Base-by-base conservation (phyloP, 768 basidiomycete species). In the Pleurotus ostreatus region DNA sequence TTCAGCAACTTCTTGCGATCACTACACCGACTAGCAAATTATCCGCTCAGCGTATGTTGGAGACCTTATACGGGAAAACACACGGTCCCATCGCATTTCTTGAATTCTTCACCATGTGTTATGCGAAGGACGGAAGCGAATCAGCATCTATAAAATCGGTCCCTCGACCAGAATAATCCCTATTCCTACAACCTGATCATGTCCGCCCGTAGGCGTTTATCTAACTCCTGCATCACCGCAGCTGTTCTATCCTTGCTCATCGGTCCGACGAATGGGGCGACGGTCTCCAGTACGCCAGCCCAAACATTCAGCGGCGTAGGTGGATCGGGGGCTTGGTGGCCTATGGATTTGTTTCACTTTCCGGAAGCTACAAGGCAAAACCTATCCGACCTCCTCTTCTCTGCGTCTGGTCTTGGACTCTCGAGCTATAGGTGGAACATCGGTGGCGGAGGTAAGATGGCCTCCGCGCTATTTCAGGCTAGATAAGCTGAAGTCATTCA, bases 281-380 rank as follows among this genome's bases (percentile, higher is more conserved):
- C 60, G 11, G 61, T 73, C 13, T 70, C 70, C 16, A 59, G 65
- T 20, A 61, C 67, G 6, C 61, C 68, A 0, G 68, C 70, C 0
- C 75, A 76, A 55, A 71, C 70, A 0, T 71, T 77, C 57, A 62
- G 63, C 26, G 72, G 74, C 1, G 69, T 78, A 51, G 76, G 76
- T 0, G 77, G 76, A 6, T 75, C 74, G 13, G 77, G 76, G 11
- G 77, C 76, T 9, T 78, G 76, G 77, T 77, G 77, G 76, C 74
- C 74, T 13, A 68, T 69, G 46, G 77, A 78, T 56, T 61, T 78
- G 15, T 72, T 64, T 62, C 56, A 69, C 44, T 78, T 74, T 60
- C 76, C 77, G 0, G 72, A 73, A 34, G 60, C 64, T 13, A 67
- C 70, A n/a, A 66, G 73, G 20, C 70, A 76, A 52, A 74, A 77